These are phyloP conservation scores for Ceratobasidium sp. DNA, from an alignment of 1,284 basidiomycete species.

Conservation along the genomic window DNA sequence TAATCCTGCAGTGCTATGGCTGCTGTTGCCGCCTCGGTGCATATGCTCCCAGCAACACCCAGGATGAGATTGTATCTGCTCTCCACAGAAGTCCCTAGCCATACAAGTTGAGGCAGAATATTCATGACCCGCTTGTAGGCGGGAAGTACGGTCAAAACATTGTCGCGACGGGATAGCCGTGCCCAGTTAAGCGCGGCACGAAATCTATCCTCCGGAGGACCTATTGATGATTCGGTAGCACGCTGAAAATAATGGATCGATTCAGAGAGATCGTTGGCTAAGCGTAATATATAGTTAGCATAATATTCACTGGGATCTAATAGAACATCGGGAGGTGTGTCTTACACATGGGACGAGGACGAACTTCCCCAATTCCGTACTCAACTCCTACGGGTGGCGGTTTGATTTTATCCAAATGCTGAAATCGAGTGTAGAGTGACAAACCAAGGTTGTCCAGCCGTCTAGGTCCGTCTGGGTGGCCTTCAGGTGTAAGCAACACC, in stretches of 20 bases:
- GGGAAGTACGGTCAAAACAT: background rate
- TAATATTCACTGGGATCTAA: background rate
- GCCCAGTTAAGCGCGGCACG: background rate
- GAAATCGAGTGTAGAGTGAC: too few relatives aligned
- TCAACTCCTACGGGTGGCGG: background rate
- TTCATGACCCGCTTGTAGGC: background rate
- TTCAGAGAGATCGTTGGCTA: background rate
- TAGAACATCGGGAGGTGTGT: background rate
- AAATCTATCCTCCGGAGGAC: background rate
- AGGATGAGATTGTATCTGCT: background rate
- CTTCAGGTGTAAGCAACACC: too few relatives aligned
- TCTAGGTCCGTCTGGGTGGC: too few relatives aligned
- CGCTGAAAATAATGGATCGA: background rate
- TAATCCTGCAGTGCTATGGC: background rate
- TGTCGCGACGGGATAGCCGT: background rate
- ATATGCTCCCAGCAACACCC: background rate
- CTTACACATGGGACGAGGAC: background rate
- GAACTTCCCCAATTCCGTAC: background rate
- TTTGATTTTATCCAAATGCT: too few relatives aligned
- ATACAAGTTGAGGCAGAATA: background rate
- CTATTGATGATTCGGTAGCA: background rate
- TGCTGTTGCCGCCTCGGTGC: background rate
- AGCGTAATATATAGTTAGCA: background rate
- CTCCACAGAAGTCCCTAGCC: background rate
- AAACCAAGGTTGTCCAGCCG: too few relatives aligned